Conservation (phyloP, 345 rosid genomes). For the Brassica incana region DNA sequence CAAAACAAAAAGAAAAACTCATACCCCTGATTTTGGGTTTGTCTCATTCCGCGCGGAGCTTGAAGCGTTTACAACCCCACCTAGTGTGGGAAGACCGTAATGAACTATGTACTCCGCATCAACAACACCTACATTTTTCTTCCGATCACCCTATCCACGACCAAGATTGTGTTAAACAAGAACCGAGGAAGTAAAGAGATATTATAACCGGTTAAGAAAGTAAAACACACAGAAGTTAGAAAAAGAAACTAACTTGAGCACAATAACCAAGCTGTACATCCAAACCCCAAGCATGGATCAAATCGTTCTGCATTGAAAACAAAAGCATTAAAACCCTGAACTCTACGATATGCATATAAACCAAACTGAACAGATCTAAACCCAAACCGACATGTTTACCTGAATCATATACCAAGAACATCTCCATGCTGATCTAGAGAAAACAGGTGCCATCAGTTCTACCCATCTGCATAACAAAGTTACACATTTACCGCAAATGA, state of each 20-base stretch:
- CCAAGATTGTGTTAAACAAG: background rate
- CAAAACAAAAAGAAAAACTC: background rate
- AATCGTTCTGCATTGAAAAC: conserved; percentile 61
- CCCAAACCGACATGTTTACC: conserved; percentile 45
- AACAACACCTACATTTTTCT: conserved; percentile 84
- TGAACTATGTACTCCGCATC: conserved; percentile 89
- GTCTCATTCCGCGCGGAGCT: conserved; percentile 22
- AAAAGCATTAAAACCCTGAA: background rate
- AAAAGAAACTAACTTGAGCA: conserved; percentile 62
- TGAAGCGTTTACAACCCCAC: conserved; percentile 49
- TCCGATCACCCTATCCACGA: conserved; percentile 68
- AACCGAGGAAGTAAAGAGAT: background rate
- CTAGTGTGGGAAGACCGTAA: conserved; percentile 81
- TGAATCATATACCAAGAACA: conserved; percentile 95
- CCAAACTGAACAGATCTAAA: background rate
- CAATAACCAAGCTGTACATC: conserved; percentile 90
- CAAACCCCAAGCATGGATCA: conserved; percentile 96
- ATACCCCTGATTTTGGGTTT: conserved; percentile 27
- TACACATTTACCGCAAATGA: background rate
- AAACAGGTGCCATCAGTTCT: conserved; percentile 98
- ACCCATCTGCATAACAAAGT: conserved; percentile 71
- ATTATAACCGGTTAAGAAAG: background rate
- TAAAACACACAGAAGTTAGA: background rate
- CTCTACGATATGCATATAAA: background rate
- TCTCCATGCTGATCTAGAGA: conserved; percentile 88